Percentiles rank a stretch among this genome's conserved stretches.
These are phyloP conservation scores for Dothistroma septosporum DNA, from an alignment of 2,329 filamentous ascomycete species.

Conservation along the genomic window DNA sequence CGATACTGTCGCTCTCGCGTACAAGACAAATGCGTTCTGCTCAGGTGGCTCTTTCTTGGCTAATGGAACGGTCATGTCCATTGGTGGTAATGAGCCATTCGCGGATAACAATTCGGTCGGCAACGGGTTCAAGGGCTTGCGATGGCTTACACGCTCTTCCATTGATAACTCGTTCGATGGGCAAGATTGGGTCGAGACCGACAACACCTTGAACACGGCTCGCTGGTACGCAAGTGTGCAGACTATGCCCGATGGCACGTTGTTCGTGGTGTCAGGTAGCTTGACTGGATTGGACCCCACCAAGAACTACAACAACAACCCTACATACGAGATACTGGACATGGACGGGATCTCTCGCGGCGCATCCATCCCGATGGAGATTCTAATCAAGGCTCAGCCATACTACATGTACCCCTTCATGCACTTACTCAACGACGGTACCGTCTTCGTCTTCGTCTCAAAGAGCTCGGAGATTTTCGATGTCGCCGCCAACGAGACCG, in stretches of 20 bases:
- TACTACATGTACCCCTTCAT: slow-evolving; percentile 64
- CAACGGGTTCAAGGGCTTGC: slow-evolving; percentile 57
- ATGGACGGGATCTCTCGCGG: slow-evolving; percentile 46
- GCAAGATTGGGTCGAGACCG: slow-evolving; percentile 52
- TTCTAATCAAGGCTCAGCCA: slow-evolving; percentile 45
- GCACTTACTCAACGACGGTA: slow-evolving; percentile 55
- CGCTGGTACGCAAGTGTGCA: slow-evolving; percentile 60
- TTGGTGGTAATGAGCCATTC: slow-evolving; percentile 57
- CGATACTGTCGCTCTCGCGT: slow-evolving; percentile 45
- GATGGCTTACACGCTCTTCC: slow-evolving; percentile 50
- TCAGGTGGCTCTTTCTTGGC: slow-evolving; percentile 56
- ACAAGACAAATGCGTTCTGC: slow-evolving; percentile 60
- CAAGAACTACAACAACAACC: slow-evolving; percentile 56
- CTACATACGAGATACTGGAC: slow-evolving; percentile 59
- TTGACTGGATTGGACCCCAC: slow-evolving; percentile 56
- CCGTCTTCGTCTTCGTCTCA: slow-evolving; percentile 54
- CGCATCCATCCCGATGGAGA: slow-evolving; percentile 49
- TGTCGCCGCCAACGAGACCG: slow-evolving; percentile 55
- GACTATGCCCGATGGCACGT: slow-evolving; percentile 51
- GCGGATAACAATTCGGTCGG: slow-evolving; percentile 54
- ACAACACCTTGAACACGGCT: slow-evolving; percentile 50
- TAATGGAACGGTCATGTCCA: slow-evolving; percentile 52
- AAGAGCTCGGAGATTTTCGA: slow-evolving; percentile 54
- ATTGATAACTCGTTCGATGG: slow-evolving; percentile 46
- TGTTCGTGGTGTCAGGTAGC: slow-evolving; percentile 59